Evolutionary conservation across 2,329 filamentous ascomycete species (phyloP).

Genomic region (Alternaria hordeiaustralica): DNA sequence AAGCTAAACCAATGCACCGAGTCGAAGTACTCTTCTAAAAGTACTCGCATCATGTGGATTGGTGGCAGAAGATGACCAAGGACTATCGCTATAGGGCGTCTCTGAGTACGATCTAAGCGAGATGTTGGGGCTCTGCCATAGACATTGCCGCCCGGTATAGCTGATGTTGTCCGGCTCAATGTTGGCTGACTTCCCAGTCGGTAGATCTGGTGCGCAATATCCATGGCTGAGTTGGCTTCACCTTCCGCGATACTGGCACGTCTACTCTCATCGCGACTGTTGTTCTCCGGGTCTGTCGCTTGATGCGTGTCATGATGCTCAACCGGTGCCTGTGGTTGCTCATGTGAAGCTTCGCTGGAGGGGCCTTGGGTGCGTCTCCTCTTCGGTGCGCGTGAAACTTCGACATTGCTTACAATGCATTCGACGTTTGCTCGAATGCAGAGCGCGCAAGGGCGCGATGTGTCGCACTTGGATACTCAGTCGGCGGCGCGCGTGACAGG

Average conservation of each 20-base stretch:
- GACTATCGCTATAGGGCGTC: slow-evolving; percentile 23
- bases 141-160: slow-evolving; percentile 19
- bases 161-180: slow-evolving; percentile 42
- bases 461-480: slow-evolving; percentile 38
- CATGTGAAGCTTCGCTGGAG: slow-evolving; percentile 9
- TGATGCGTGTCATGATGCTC: background rate
- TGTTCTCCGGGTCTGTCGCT: background rate
- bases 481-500: background rate
- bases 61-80: slow-evolving; percentile 34
- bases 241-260: slow-evolving; percentile 5
- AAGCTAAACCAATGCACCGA: slow-evolving; percentile 56
- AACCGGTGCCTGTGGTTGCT: background rate
- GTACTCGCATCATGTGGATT: slow-evolving; percentile 31
- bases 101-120: slow-evolving; percentile 19
- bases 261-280: slow-evolving; percentile 5
- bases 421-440: slow-evolving; percentile 40
- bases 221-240: slow-evolving; percentile 46
- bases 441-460: slow-evolving; percentile 43
- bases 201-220: slow-evolving; percentile 32
- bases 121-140: background rate
- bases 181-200: slow-evolving; percentile 20
- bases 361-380: slow-evolving; percentile 8
- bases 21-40: slow-evolving; percentile 52
- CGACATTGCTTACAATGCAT: background rate
- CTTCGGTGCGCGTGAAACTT: slow-evolving; percentile 2